phyloP scores from a whole-genome alignment of 192 early-diverging fungal species.

The Dissophora ornata region DNA sequence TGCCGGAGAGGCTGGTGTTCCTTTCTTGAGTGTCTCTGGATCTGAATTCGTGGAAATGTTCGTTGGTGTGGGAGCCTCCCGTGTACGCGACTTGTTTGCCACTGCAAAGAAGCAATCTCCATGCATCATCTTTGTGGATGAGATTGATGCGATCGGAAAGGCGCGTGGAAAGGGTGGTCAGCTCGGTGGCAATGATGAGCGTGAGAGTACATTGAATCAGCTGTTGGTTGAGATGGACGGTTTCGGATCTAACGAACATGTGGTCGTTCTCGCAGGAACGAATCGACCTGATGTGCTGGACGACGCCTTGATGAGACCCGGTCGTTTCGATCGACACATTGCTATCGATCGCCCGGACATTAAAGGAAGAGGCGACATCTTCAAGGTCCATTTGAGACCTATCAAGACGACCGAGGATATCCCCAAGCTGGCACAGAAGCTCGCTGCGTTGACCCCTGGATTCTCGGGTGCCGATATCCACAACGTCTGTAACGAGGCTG shows the following conservation, averaged over 20 bases:
- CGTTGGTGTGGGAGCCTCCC: slow-evolving; percentile 95
- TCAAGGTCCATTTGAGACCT: slow-evolving; percentile 95
- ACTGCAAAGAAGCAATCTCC: slow-evolving; percentile 97
- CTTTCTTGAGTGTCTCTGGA: slow-evolving; percentile 98
- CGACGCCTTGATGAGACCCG: slow-evolving; percentile 94
- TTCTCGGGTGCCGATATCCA: slow-evolving; percentile 98
- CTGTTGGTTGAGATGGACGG: slow-evolving; percentile 99
- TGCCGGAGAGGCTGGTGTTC: slow-evolving; percentile 97
- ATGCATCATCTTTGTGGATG: slow-evolving; percentile 99
- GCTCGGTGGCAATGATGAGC: slow-evolving; percentile 97
- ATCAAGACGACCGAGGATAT: slow-evolving; percentile 90
- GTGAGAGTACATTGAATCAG: slow-evolving; percentile 97
- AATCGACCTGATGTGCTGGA: slow-evolving; percentile 98
- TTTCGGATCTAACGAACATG: slow-evolving; percentile 87
- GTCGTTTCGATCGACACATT: slow-evolving; percentile 99
- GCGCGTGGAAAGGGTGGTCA: slow-evolving; percentile 88
- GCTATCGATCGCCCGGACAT: slow-evolving; percentile 97
- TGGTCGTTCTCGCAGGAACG: slow-evolving; percentile 97
- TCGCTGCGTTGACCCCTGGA: slow-evolving; percentile 96
- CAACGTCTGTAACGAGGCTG: slow-evolving; percentile 99
- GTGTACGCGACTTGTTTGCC: slow-evolving; percentile 96
- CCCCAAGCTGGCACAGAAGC: slow-evolving; percentile 80
- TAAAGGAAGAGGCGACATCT: slow-evolving; percentile 94
- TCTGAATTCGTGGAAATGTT: slow-evolving; percentile 99
- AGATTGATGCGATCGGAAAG: slow-evolving; percentile 99